These are phyloP conservation scores for Trichoderma asperellum DNA, from an alignment of 2,329 filamentous ascomycete species.

Conservation along the genomic window DNA sequence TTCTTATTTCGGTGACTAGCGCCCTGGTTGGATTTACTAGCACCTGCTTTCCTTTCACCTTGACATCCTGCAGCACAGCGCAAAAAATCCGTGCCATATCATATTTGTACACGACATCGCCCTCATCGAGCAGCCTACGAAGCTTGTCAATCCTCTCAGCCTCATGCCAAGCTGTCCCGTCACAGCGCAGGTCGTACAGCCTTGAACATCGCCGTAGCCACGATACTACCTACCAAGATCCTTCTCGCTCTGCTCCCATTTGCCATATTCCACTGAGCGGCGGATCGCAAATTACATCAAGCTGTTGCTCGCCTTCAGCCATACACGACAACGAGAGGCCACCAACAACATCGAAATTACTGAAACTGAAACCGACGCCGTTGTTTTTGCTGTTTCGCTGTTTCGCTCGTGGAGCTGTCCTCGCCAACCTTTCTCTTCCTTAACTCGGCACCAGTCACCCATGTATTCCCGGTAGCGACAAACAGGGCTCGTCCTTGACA, in stretches of 20 bases:
- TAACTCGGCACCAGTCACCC: not conserved
- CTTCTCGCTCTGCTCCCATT: not conserved
- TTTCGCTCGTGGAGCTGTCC: not conserved
- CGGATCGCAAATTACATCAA: conserved; percentile 5
- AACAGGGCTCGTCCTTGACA: conserved; percentile 29
- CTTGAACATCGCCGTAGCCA: not conserved
- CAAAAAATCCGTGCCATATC: not conserved
- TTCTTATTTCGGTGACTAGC: conserved; percentile 18
- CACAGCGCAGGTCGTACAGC: conserved; percentile 8
- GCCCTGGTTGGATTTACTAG: conserved; percentile 19
- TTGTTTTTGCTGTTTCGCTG: not conserved
- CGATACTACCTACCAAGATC: not conserved
- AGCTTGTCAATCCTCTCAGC: conserved; percentile 14
- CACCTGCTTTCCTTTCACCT: not conserved
- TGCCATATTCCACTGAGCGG: not conserved
- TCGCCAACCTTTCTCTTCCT: not conserved
- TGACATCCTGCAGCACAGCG: not conserved
- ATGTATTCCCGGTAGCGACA: conserved; percentile 29
- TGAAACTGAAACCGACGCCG: not conserved
- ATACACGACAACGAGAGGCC: not conserved
- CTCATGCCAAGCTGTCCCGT: conserved; percentile 4
- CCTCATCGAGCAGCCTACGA: conserved; percentile 1
- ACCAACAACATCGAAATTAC: not conserved
- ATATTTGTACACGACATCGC: conserved; percentile 3
- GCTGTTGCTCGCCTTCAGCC: not conserved